Evolutionary conservation across 2,329 filamentous ascomycete genomes (phyloP), one percentile per base, ranked within the genome.

Genomic region (Nemania sp.): DNA sequence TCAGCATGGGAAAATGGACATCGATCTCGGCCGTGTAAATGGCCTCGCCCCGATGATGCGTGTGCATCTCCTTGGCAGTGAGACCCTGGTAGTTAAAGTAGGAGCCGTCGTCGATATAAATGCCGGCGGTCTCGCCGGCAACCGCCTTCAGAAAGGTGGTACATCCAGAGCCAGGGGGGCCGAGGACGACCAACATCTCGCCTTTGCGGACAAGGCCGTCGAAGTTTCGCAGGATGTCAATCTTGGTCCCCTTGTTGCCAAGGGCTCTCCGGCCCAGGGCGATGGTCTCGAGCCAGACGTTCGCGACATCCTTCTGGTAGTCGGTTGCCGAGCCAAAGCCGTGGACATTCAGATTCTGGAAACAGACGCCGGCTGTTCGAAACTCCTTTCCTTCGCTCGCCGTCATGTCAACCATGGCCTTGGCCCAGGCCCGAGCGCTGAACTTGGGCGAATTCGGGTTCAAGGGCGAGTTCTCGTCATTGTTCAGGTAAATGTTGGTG

Each of bases 11-110:
- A 71, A 93, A 93, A 75, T 93, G 90, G 4, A 90, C 88, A 72
- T 96, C 92, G 37, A 91, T 88, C 74, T 95, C 91, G 60, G 90
- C 90, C 0, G 90, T 93, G 77, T 95, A 95, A 73, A 95, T 93
- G 63, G 90, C 90, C 76, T 96, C 91, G 66, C 91, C 91, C 29
- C 90, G 87, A 77, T 94, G 92, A 63, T 84, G 80, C 11, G 84
- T 85, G 76, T 90, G 86, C 90, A 95, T 94, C 71, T 91, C 84
- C 70, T 90, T 77, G 57, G 90, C 83, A 2, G 84, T 79, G 69
- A 91, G 82, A 67, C 88, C 89, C 74, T 95, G 89, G 71, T 96
- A 96, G 77, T 96, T 94, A 72, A 96, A 86, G 64, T 90, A 86
- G 0, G 90, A 88, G 11, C 80, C 77, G 2, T 88, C 77, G 49